These are phyloP conservation scores for Stephania yunnanensis DNA, from an alignment of 164 flowering plant species.

Conservation along the genomic window DNA sequence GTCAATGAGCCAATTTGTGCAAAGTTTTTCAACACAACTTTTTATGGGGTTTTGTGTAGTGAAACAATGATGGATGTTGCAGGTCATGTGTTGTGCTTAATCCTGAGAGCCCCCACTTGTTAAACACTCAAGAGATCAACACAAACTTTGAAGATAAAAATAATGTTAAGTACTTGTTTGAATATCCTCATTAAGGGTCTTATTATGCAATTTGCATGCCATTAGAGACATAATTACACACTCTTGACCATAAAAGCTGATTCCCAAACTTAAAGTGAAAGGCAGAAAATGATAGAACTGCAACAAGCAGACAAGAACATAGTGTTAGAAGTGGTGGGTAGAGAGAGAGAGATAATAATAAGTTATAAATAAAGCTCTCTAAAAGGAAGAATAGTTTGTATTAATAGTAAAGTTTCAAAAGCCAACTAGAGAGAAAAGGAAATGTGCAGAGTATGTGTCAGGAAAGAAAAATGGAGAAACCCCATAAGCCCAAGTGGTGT, in stretches of 20 bases:
- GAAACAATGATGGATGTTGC: constrained; percentile 57
- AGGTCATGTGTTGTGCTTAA: constrained; percentile 20
- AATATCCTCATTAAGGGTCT: background rate
- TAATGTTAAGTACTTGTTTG: background rate
- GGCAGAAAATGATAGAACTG: background rate
- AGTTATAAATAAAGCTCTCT: background rate
- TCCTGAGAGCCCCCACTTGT: background rate
- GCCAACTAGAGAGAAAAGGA: background rate
- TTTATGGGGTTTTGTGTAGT: constrained; percentile 34
- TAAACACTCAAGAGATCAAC: background rate
- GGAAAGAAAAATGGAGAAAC: constrained; percentile 8
- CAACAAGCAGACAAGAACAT: background rate
- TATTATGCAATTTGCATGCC: background rate
- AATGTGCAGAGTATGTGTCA: background rate
- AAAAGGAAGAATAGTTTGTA: background rate
- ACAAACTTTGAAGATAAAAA: constrained; percentile 8
- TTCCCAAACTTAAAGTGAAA: background rate
- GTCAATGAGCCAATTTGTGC: constrained; percentile 12
- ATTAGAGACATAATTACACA: background rate
- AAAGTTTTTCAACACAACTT: constrained; percentile 14
- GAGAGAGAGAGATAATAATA: background rate
- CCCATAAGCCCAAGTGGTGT: constrained; percentile 16
- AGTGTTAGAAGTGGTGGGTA: background rate
- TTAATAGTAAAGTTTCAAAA: background rate
- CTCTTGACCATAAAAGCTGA: background rate